Evolutionary conservation across 768 basidiomycete species (phyloP).

Genomic region (Tylopilus rubrobrunneus): DNA sequence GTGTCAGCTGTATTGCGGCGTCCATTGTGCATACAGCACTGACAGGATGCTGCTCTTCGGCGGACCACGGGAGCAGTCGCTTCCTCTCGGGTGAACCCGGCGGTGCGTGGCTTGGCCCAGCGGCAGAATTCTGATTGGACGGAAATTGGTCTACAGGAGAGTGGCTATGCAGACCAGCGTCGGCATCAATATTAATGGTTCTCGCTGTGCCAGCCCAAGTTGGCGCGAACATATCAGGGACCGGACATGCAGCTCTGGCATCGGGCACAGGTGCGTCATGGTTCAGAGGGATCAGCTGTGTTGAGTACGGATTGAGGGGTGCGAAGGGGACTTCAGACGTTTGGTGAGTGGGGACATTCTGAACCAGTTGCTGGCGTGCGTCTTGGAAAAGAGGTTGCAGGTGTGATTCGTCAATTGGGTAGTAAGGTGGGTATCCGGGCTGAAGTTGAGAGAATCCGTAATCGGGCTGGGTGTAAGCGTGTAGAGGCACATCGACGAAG

Average conservation of each 20-base stretch:
- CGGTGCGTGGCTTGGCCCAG: constrained; percentile 9
- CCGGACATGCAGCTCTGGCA: neutral
- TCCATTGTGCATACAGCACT: constrained; percentile 7
- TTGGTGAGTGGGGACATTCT: neutral
- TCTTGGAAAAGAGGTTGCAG: neutral
- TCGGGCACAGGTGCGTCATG: neutral
- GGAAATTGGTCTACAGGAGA: constrained; percentile 13
- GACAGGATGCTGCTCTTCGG: constrained; percentile 8
- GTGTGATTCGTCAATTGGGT: neutral
- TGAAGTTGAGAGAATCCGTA: neutral
- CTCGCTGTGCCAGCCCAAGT: constrained; percentile 9
- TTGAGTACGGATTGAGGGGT: neutral
- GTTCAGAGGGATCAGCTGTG: neutral
- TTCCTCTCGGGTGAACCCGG: constrained; percentile 22
- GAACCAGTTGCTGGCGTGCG: neutral
- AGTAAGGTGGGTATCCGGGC: neutral
- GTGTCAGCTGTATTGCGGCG: constrained; percentile 15
- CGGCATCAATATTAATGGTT: neutral
- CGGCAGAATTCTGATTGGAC: constrained; percentile 1
- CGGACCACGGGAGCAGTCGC: constrained; percentile 5
- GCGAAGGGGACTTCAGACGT: neutral
- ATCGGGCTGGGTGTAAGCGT: neutral
- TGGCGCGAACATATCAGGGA: neutral
- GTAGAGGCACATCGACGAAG: neutral
- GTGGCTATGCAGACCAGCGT: constrained; percentile 17